Conservation (phyloP, 257 asterid species). For the Cynanchum wilfordii region DNA sequence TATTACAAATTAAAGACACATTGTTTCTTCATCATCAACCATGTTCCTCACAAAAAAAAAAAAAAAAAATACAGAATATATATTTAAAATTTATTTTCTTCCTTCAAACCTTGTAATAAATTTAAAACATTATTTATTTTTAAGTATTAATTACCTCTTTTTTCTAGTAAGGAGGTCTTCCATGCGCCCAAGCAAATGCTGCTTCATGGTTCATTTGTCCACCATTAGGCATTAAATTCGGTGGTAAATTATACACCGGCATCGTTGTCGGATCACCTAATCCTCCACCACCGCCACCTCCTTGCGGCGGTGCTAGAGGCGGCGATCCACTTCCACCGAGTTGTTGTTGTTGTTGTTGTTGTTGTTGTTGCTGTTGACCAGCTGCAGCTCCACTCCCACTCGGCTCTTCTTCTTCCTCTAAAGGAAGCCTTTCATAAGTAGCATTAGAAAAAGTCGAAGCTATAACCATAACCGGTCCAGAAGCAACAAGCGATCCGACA, state of each 20-base stretch:
- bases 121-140: background rate
- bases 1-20: too few relatives aligned
- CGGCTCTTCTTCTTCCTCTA: constrained; percentile 50
- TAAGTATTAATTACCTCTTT: constrained; percentile 14
- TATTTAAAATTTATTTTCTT: too few relatives aligned
- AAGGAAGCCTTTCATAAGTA: constrained; percentile 57
- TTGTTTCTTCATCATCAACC: too few relatives aligned
- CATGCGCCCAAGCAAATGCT: constrained; percentile 52
- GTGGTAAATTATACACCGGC: constrained; percentile 31
- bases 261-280: constrained; percentile 33
- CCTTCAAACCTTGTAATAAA: constrained; percentile 1
- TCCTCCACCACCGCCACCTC: constrained; percentile 20
- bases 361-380: constrained; percentile 18
- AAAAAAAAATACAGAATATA: too few relatives aligned
- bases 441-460: constrained; percentile 66
- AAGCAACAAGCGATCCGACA: constrained; percentile 52
- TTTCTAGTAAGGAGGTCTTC: constrained; percentile 41
- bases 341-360: constrained; percentile 21
- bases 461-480: constrained; percentile 67
- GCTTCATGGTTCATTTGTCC: constrained; percentile 49
- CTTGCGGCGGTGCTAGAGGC: constrained; percentile 19
- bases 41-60: too few relatives aligned
- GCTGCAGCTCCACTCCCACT: constrained; percentile 6
- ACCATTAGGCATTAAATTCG: constrained; percentile 37
- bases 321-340: constrained; percentile 34